phyloP scores from a whole-genome alignment of 192 early-diverging fungal species.

The Entomortierella parvispora region DNA sequence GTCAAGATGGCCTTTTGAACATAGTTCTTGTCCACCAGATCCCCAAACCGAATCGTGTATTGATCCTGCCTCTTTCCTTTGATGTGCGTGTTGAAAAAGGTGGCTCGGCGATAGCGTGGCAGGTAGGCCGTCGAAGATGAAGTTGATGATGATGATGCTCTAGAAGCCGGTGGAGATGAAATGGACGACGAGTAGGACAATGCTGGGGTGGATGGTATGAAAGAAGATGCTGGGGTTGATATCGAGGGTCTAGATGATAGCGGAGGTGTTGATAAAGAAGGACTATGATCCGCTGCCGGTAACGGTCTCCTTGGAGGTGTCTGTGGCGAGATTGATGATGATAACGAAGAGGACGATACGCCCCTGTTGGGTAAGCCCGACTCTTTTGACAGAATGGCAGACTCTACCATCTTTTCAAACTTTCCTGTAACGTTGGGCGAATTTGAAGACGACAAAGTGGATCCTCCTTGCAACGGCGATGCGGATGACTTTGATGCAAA shows the following conservation, averaged over 20 bases:
- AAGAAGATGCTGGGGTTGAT: too few relatives aligned
- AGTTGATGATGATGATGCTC: background rate
- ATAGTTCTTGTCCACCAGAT: constrained; percentile 49
- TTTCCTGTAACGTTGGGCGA: background rate
- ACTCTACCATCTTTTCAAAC: too few relatives aligned
- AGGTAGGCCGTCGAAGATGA: background rate
- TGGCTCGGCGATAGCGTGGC: constrained; percentile 11
- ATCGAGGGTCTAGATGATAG: too few relatives aligned
- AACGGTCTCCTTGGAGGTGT: too few relatives aligned
- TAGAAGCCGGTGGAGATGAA: too few relatives aligned
- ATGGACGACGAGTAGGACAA: background rate
- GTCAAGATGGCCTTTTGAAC: constrained; percentile 65
- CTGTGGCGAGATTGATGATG: too few relatives aligned
- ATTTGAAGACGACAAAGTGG: background rate
- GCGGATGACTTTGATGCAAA: too few relatives aligned
- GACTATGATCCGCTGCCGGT: too few relatives aligned
- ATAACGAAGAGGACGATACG: background rate
- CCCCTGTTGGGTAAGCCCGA: too few relatives aligned
- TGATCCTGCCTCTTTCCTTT: background rate
- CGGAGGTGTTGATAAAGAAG: too few relatives aligned
- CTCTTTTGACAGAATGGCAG: too few relatives aligned
- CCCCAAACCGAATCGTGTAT: constrained; percentile 40
- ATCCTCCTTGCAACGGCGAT: background rate
- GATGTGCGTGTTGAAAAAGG: constrained; percentile 36
- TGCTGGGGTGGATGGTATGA: background rate